A percentile compares a stretch with the other conserved stretches of the same genome.
phyloP scores from a whole-genome alignment of 352 stramenopile species.

The Nothophytophthora sp. region DNA sequence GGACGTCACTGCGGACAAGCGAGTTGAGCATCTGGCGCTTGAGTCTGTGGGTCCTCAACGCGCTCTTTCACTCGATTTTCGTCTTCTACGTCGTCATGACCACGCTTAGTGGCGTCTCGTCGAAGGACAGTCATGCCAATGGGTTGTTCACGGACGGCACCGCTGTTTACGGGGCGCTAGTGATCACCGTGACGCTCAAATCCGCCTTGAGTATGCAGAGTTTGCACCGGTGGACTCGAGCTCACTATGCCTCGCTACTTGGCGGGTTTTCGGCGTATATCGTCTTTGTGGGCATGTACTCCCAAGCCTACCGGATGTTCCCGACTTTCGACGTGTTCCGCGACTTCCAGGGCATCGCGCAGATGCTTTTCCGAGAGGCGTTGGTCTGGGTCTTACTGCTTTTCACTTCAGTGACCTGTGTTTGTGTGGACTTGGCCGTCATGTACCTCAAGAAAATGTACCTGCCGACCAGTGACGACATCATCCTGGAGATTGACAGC shows the following conservation, averaged over 20 bases:
- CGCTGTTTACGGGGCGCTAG: constrained; percentile 75
- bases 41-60: constrained; percentile 71
- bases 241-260: constrained; percentile 74
- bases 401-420: constrained; percentile 60
- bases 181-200: constrained; percentile 80
- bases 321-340: constrained; percentile 72
- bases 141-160: constrained; percentile 76
- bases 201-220: constrained; percentile 75
- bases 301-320: constrained; percentile 60
- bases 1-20: constrained; percentile 59
- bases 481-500: constrained; percentile 86
- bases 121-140: constrained; percentile 41
- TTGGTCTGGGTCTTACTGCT: constrained; percentile 70
- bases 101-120: constrained; percentile 42
- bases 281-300: constrained; percentile 73
- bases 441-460: constrained; percentile 88
- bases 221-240: constrained; percentile 70
- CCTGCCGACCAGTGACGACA: constrained; percentile 78
- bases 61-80: constrained; percentile 69
- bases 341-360: constrained; percentile 68
- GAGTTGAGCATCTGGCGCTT: constrained; percentile 65
- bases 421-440: constrained; percentile 62
- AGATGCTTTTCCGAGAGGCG: constrained; percentile 53
- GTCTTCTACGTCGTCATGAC: constrained; percentile 72
- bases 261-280: constrained; percentile 66